Base-by-base conservation (phyloP, 1,139 yeast species). In the Geotrichum histeridarum region DNA sequence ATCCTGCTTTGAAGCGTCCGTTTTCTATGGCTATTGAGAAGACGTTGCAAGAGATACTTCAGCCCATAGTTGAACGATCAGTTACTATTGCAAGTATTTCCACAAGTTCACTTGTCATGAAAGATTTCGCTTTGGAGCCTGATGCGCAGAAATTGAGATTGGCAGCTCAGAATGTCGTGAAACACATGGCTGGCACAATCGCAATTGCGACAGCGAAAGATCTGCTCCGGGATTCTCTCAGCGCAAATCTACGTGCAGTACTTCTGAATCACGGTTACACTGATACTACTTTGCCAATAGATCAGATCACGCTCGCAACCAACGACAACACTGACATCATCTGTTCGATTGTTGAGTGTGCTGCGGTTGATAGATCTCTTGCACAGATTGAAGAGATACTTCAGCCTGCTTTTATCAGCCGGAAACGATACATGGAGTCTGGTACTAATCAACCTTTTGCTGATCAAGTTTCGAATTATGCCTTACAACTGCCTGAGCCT, bases 111-210 rank as follows among this genome's bases (percentile, higher is more conserved):
- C 77, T 94, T 57, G 81, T 93, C 33, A 73, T 81, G 60, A 94
- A 94, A 65, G 99, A 94, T 70, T 93, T 91, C 73, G 95, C 98
- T 0, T 78, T 90, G 36, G 99, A 94, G 68, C 81, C 79, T 27
- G 96, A 91, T 70, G 88, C 85, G 51, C 67, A 74, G 48, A 87
- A 86, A 67, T 71, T 93, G 59, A 82, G 94, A 57, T 76, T 80
- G 51, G 89, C 96, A 36, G 94, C 95, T 55, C 84, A 85, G 54
- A 77, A 76, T 45, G 75, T 83, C 64, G 85, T 82, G 1, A 75
- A 83, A 49, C 80, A 77, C 54, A 70, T 85, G 53, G 79, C 88
- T 11, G 82, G 83, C 59, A 77, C 82, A 52, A 72, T 84, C 54
- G 82, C 88, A 1, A 72, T 81, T 33, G 87, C 86, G 6, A 83